Evolutionary conservation across 1,139 yeast species (phyloP).

Genomic region (Nakaseomyces delphensis): DNA sequence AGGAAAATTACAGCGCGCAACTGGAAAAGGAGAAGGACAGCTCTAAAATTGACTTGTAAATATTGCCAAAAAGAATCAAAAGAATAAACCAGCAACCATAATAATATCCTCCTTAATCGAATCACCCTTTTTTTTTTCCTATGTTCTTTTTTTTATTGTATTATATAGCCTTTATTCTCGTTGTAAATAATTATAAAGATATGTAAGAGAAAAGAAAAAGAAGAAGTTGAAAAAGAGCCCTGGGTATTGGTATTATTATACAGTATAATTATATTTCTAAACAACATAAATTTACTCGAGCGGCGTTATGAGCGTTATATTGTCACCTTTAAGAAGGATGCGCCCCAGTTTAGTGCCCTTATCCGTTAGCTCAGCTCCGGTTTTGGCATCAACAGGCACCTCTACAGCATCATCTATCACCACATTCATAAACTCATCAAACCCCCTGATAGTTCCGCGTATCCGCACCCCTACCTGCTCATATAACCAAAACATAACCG

Average conservation of each 20-base stretch:
- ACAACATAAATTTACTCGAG: constrained; percentile 13
- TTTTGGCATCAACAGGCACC: constrained; percentile 36
- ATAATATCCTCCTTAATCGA: neutral
- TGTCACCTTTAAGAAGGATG: constrained; percentile 85
- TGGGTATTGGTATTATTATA: neutral
- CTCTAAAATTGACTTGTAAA: constrained; percentile 6
- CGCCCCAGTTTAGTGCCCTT: constrained; percentile 47
- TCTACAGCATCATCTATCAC: constrained; percentile 89
- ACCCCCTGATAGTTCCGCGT: constrained; percentile 79
- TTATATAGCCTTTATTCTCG: neutral
- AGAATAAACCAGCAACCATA: neutral
- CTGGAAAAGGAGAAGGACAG: constrained; percentile 2
- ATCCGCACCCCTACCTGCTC: constrained; percentile 75
- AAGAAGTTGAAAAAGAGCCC: neutral
- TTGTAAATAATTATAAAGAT: neutral
- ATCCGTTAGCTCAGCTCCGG: constrained; percentile 23
- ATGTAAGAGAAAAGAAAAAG: neutral
- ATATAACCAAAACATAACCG: constrained; percentile 78
- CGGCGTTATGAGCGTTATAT: constrained; percentile 68
- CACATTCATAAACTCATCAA: constrained; percentile 95
- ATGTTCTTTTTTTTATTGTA: neutral
- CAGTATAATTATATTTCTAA: too few relatives aligned
- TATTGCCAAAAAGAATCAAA: too few relatives aligned
- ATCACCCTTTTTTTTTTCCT: neutral
- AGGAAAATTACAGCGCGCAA: neutral